Base-by-base conservation (phyloP, 805 yeast species). In the Pichia manshurica region DNA sequence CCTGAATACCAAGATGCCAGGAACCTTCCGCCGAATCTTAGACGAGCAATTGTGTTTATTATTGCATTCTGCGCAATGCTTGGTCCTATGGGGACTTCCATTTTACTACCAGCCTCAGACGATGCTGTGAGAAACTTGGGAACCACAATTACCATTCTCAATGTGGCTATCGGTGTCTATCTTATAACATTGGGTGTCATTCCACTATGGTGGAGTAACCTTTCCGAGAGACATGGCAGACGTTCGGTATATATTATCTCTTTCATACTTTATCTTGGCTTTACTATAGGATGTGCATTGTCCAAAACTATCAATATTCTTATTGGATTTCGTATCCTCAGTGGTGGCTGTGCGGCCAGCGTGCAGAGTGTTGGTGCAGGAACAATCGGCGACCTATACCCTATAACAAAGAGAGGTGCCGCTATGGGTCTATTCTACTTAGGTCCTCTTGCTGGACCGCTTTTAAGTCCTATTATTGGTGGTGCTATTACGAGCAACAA, bases 351-450 rank as follows among this genome's bases (percentile, higher is more conserved):
- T 50, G 83, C 90, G 1, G 93, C 93, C 1, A 78, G 88, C 37
- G 96, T 88, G 0, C 96, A 88, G 61, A 78, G 90, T 17, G 87
- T 87, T 25, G 96, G 96, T 4, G 96, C 96, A 0, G 96, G 95
- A 2, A 85, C 95, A 0, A 81, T 87, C 17, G 75, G 86, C 19
- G 96, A 88, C 59, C 60, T 88, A 32, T 88, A 70, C 60, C 67
- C 74, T 4, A 81, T 82, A 7, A 76, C 79, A 31, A 77, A 82
- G 55, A 72, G 96, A 58, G 96, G 96, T 2, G 63, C 73, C 5
- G 90, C 90, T 3, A 76, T 87, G 79, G 95, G 96, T 0, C 69
- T 79, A 42, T 87, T 77, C 56, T 88, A 87, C 60, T 64, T 88
- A 42, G 96, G 96, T 0, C 85, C 91, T 0, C 78, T 88, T 39